These are phyloP conservation scores for Didymella lethalis DNA, from an alignment of 2,329 filamentous ascomycete species.

Conservation along the genomic window DNA sequence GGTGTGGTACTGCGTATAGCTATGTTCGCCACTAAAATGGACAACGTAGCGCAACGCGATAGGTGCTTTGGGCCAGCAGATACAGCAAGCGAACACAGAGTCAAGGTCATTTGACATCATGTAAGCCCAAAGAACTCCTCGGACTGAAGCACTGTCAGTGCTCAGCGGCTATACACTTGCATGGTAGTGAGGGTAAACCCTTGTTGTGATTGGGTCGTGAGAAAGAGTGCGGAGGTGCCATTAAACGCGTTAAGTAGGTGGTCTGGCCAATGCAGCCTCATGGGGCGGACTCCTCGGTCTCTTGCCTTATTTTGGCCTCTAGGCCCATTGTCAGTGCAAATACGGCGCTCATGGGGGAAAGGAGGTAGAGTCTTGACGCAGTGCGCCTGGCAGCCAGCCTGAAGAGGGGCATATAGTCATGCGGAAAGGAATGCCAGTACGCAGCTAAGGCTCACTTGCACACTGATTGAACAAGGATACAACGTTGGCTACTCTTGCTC, in stretches of 20 bases:
- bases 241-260: too few species aligned
- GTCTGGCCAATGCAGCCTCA: neutral
- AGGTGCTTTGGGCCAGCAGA: too few species aligned
- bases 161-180: neutral
- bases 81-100: too few species aligned
- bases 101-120: neutral
- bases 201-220: neutral
- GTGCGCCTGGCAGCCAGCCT: neutral
- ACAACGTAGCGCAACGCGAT: too few species aligned
- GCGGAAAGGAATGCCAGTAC: too few species aligned
- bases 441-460: neutral
- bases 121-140: neutral
- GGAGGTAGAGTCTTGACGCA: neutral
- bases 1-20: too few species aligned
- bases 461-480: neutral
- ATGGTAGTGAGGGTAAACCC: neutral
- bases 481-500: neutral
- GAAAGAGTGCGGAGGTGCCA: too few species aligned
- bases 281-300: neutral
- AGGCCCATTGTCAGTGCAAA: neutral
- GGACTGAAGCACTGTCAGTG: neutral
- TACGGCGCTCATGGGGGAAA: neutral
- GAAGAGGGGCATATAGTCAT: neutral
- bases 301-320: neutral
- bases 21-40: too few species aligned